Conservation (phyloP, 2,329 filamentous ascomycete genomes). For the Aureobasidium lini region DNA sequence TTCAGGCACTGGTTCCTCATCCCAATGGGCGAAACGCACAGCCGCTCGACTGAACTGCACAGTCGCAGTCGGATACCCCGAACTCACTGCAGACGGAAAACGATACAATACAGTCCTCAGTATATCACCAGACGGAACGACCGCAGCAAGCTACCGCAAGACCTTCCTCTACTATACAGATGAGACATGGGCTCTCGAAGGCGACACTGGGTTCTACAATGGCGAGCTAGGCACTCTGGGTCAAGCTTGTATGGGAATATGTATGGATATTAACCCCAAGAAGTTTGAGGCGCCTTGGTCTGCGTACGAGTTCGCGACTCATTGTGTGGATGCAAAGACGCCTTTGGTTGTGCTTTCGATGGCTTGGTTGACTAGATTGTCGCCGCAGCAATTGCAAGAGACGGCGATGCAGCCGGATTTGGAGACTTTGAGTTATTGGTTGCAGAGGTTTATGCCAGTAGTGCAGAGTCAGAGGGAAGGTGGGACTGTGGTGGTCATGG, state of each 20-base stretch:
- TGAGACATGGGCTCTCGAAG: slow-evolving; percentile 55
- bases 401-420: slow-evolving; percentile 54
- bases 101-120: slow-evolving; percentile 55
- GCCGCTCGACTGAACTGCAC: slow-evolving; percentile 60
- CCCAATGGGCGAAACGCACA: slow-evolving; percentile 61
- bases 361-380: slow-evolving; percentile 63
- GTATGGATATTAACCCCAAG: slow-evolving; percentile 58
- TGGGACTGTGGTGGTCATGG: slow-evolving; percentile 62
- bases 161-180: slow-evolving; percentile 60
- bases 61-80: slow-evolving; percentile 68
- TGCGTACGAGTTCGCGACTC: slow-evolving; percentile 50
- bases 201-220: slow-evolving; percentile 33
- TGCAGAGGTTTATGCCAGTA: slow-evolving; percentile 59
- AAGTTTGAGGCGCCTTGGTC: slow-evolving; percentile 52
- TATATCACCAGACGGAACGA: slow-evolving; percentile 46
- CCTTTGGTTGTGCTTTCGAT: slow-evolving; percentile 64
- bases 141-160: slow-evolving; percentile 56
- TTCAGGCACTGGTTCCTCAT: slow-evolving; percentile 56
- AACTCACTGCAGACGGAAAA: slow-evolving; percentile 33
- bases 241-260: slow-evolving; percentile 38
- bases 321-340: slow-evolving; percentile 49
- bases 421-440: slow-evolving; percentile 69
- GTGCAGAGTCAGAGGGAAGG: slow-evolving; percentile 33
- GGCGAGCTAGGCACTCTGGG: slow-evolving; percentile 30
- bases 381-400: slow-evolving; percentile 42